These are phyloP conservation scores for Rhodotorula sp. DNA, from an alignment of 1,284 basidiomycete species.

Conservation along the genomic window DNA sequence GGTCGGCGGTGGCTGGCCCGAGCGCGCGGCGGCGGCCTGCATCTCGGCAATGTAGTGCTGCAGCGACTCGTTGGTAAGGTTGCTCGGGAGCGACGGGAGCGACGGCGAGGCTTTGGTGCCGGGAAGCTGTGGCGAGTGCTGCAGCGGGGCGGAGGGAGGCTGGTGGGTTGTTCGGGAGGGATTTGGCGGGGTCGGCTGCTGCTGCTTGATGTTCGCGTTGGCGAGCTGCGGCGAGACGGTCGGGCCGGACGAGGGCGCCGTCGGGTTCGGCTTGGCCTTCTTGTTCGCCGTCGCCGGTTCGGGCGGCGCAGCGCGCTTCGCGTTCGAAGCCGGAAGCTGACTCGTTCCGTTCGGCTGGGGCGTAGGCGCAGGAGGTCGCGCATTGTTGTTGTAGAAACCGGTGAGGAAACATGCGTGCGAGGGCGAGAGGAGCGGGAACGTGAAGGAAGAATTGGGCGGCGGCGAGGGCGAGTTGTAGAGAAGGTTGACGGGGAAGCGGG, in stretches of 20 bases:
- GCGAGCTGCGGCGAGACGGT: constrained; percentile 2
- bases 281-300: constrained; percentile 16
- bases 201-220: neutral
- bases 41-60: constrained; percentile 35
- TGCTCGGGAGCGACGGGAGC: neutral
- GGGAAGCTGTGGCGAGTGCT: neutral
- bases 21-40: constrained; percentile 14
- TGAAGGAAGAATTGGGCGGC: constrained; percentile 8
- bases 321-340: neutral
- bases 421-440: constrained; percentile 28
- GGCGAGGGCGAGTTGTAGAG: constrained; percentile 30
- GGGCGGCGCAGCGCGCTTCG: constrained; percentile 20
- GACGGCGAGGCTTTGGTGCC: constrained; percentile 6
- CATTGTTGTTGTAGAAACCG: constrained; percentile 39
- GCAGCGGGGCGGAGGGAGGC: neutral
- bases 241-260: neutral
- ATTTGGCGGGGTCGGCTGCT: constrained; percentile 10
- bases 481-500: constrained; percentile 35
- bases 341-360: neutral
- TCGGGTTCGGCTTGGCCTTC: constrained; percentile 27
- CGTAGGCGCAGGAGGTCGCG: too few species aligned
- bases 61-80: constrained; percentile 16
- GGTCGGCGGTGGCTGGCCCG: constrained; percentile 19
- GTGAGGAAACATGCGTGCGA: constrained; percentile 37
- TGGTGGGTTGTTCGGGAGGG: constrained; percentile 3